These are phyloP conservation scores for Syzygium grande DNA, from an alignment of 345 rosid genomes.

Conservation along the genomic window DNA sequence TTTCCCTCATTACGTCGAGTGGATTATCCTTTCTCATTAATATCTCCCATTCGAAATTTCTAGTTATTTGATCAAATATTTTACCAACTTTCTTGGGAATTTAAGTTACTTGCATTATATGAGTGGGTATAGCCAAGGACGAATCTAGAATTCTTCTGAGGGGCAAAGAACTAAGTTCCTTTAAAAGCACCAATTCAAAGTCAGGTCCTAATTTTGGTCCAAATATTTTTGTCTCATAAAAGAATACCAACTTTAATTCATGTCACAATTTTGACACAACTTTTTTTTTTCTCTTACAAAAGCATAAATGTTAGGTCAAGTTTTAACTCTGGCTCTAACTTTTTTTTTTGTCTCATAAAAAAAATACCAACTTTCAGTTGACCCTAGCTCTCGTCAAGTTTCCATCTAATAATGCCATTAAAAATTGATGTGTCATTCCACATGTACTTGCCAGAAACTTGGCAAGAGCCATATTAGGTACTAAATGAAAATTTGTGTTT, in stretches of 20 bases:
- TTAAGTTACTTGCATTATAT: not conserved
- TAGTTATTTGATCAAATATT: not conserved
- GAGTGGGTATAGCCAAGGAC: rapidly evolving
- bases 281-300: not conserved
- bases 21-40: not conserved
- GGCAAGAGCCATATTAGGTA: not conserved
- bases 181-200: not conserved
- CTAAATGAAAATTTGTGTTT: not conserved
- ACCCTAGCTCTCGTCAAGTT: not conserved
- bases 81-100: not conserved
- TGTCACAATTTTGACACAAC: too few species aligned
- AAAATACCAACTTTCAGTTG: not conserved
- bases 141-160: not conserved
- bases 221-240: not conserved
- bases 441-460: not conserved
- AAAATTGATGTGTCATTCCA: not conserved
- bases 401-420: not conserved
- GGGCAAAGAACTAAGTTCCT: not conserved
- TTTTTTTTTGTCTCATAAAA: not conserved
- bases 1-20: not conserved
- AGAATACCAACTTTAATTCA: too few species aligned
- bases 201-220: not conserved
- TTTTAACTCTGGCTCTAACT: not conserved
- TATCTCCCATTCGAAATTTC: not conserved
- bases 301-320: not conserved